Conservation (phyloP, 2,329 filamentous ascomycete species). For the Cladophialophora carrionii region DNA sequence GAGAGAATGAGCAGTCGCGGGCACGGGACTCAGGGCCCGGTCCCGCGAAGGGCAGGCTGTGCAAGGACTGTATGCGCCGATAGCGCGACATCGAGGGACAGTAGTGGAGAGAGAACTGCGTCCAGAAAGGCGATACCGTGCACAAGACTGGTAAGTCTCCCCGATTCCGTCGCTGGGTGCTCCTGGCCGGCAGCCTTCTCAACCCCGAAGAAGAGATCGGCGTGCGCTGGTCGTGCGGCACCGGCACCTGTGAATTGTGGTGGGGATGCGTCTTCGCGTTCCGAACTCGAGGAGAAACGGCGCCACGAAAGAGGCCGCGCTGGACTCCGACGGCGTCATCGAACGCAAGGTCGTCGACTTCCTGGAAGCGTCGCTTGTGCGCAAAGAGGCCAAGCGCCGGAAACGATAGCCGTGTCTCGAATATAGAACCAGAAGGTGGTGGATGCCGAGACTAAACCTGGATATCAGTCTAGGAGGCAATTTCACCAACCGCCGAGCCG, state of each 20-base stretch:
- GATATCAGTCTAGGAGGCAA: slow-evolving; percentile 17
- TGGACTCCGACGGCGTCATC: slow-evolving; percentile 13
- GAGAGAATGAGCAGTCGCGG: slow-evolving; percentile 35
- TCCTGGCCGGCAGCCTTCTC: slow-evolving; percentile 26
- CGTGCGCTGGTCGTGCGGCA: slow-evolving; percentile 30
- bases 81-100: slow-evolving; percentile 30
- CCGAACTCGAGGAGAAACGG: slow-evolving; percentile 29
- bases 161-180: slow-evolving; percentile 24
- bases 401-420: slow-evolving; percentile 14
- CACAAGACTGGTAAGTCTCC: slow-evolving; percentile 12
- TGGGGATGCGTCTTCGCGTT: slow-evolving; percentile 34
- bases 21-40: slow-evolving; percentile 28
- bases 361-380: slow-evolving; percentile 32
- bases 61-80: slow-evolving; percentile 35
- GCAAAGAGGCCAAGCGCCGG: slow-evolving; percentile 26
- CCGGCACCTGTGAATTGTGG: slow-evolving; percentile 28
- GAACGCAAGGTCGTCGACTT: slow-evolving; percentile 31
- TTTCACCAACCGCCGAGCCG: slow-evolving; percentile 24
- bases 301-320: slow-evolving; percentile 25
- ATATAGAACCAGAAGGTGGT: slow-evolving; percentile 6
- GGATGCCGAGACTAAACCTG: slow-evolving; percentile 2
- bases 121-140: slow-evolving; percentile 28
- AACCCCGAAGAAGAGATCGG: slow-evolving; percentile 33
- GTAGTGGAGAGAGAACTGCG: slow-evolving; percentile 36
- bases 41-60: slow-evolving; percentile 29